Conservation (phyloP, 495 filamentous ascomycete genomes). For the Paragyromitra xinjiangensis region DNA sequence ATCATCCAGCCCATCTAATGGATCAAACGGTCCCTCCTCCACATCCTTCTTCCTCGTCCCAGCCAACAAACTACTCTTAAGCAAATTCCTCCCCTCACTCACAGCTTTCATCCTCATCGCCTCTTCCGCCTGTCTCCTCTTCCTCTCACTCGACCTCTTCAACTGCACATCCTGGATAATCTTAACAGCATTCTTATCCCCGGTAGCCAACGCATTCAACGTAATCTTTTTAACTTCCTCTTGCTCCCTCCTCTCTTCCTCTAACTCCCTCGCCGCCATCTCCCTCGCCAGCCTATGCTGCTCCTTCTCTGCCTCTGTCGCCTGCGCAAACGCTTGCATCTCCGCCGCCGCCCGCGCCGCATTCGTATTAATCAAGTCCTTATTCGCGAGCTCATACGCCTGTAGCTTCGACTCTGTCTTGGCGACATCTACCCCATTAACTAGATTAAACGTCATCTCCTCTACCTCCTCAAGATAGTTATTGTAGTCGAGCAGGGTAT, state of each 20-base stretch:
- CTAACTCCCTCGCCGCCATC: slow-evolving; percentile 64
- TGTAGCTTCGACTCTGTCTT: slow-evolving; percentile 75
- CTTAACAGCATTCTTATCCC: slow-evolving; percentile 69
- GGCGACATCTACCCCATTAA: slow-evolving; percentile 72
- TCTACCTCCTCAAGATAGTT: slow-evolving; percentile 95
- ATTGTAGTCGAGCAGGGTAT: slow-evolving; percentile 80
- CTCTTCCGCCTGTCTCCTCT: slow-evolving; percentile 68
- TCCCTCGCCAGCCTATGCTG: slow-evolving; percentile 63
- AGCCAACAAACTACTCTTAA: slow-evolving; percentile 63
- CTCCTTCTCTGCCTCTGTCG: slow-evolving; percentile 69
- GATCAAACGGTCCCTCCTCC: slow-evolving; percentile 83
- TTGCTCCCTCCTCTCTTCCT: slow-evolving; percentile 62
- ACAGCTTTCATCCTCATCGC: slow-evolving; percentile 63
- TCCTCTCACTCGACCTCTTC: slow-evolving; percentile 66
- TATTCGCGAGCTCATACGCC: slow-evolving; percentile 73
- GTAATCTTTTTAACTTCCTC: slow-evolving; percentile 65
- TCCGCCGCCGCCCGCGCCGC: slow-evolving; percentile 66
- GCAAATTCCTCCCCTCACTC: slow-evolving; percentile 61
- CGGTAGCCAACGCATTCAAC: slow-evolving; percentile 64
- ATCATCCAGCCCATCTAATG: slow-evolving; percentile 79
- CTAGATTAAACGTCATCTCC: slow-evolving; percentile 85
- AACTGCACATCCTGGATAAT: slow-evolving; percentile 73
- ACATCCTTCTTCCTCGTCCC: slow-evolving; percentile 64
- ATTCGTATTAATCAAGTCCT: slow-evolving; percentile 67
- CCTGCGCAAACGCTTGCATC: slow-evolving; percentile 65